Base-by-base conservation (phyloP, 2,329 filamentous ascomycete species). In the Claviceps sorghi region DNA sequence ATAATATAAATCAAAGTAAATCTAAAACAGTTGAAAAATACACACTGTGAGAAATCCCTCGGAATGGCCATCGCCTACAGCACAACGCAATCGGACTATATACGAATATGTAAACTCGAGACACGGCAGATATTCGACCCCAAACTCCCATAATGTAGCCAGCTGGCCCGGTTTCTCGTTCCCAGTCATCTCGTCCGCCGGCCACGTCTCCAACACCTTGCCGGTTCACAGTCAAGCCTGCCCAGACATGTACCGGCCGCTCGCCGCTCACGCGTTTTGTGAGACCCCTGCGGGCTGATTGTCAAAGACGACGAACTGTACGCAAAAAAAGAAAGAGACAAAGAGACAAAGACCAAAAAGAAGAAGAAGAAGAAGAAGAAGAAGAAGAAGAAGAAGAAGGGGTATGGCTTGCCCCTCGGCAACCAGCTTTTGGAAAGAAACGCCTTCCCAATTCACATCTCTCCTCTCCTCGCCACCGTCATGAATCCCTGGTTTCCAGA, bases 161-260 rank as follows among this genome's bases (percentile, higher is more conserved):
- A 11, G 41, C 21, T 13, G 22, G 19, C 41, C 15, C 15, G 6
- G 13, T 36, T 36, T 36, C 11, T 36, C n/a, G 34, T 40, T 47
- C 42, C 48, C 42, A 46, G 19, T 32, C 42, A 46, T 48, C 36
- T 15, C 22, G 5, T 22, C 21, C 41, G 26, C 22, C 9, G 9
- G 40, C 51, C 32, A 26, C 22, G 32, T 53, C 48, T 42, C 36
- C 21, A 38, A 48, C 30, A 51, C n/a, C n/a, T n/a, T n/a, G n/a
- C n/a, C n/a, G n/a, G n/a, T n/a, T n/a, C n/a, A n/a, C n/a, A n/a
- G n/a, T n/a, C n/a, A n/a, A n/a, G n/a, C n/a, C n/a, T n/a, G 41
- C 55, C 55, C 19, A 50, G 57, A 55, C 54, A 56, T 30, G 49
- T 34, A 36, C 49, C 42, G 48, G n/a, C n/a, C n/a, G n/a, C n/a